These are phyloP conservation scores for Nicotiana tabacum DNA, from an alignment of 257 asterid species.

Conservation along the genomic window DNA sequence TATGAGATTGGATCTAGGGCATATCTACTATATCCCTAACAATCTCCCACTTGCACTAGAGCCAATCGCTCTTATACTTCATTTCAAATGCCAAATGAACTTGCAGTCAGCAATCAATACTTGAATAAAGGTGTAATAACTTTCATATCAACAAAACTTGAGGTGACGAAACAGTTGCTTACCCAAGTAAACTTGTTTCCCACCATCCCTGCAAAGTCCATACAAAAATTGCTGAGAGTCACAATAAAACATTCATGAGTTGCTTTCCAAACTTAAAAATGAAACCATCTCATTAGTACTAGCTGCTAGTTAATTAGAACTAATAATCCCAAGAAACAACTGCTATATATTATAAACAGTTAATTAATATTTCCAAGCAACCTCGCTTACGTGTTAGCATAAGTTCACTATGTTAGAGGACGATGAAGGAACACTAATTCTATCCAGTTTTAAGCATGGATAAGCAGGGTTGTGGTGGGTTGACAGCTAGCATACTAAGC, in stretches of 20 bases:
- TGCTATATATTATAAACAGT: no score
- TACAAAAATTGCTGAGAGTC: background rate
- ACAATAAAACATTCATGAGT: background rate
- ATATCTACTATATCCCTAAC: no score
- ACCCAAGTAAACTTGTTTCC: constrained; percentile 97
- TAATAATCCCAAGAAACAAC: background rate
- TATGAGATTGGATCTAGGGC: no score
- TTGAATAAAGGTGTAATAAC: background rate
- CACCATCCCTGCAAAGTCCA: constrained; percentile 71
- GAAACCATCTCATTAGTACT: background rate
- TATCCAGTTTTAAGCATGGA: background rate
- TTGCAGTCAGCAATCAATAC: background rate
- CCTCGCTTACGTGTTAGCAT: background rate
- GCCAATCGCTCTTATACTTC: no score
- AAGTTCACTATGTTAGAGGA: background rate
- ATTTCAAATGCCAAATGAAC: constrained; percentile 10
- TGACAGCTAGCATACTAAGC: background rate
- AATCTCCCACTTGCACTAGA: no score
- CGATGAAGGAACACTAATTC: background rate
- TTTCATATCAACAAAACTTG: background rate
- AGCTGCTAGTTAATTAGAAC: background rate
- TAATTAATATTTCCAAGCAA: no score
- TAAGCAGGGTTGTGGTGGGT: background rate
- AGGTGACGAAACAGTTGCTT: constrained; percentile 12
- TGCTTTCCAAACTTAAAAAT: background rate